Conservation (phyloP, 2,329 filamentous ascomycete genomes). For the Dothistroma pini region DNA sequence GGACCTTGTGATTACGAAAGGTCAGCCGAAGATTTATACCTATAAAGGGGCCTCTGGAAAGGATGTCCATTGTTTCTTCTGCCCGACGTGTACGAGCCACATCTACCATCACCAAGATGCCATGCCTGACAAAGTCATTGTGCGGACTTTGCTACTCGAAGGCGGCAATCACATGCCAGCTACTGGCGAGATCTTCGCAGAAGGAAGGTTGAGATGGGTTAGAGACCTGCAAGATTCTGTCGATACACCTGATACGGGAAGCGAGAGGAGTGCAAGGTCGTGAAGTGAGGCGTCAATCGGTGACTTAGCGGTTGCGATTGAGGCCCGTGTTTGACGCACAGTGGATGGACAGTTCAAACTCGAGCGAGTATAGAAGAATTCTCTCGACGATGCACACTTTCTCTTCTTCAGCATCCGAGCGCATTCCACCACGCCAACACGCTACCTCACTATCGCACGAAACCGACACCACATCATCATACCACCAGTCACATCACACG, state of each 20-base stretch:
- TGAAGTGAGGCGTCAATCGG: neutral
- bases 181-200: conserved; percentile 38
- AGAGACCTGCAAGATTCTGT: conserved; percentile 26
- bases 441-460: too few species aligned
- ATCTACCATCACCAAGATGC: conserved; percentile 41
- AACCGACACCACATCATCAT: too few species aligned
- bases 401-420: too few species aligned
- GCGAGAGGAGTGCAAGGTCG: conserved; percentile 10
- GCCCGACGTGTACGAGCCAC: conserved; percentile 38
- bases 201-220: conserved; percentile 37
- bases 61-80: conserved; percentile 39
- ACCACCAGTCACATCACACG: too few species aligned
- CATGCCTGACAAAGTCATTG: conserved; percentile 40
- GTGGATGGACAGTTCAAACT: too few species aligned
- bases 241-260: conserved; percentile 7
- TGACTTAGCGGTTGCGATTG: too few species aligned
- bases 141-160: conserved; percentile 39
- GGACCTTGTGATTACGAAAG: conserved; percentile 28
- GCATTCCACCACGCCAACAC: too few species aligned
- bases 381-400: too few species aligned
- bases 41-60: conserved; percentile 37
- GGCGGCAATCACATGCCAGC: conserved; percentile 35
- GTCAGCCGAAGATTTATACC: conserved; percentile 31
- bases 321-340: too few species aligned
- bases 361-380: too few species aligned